A percentile compares a stretch with the other conserved stretches of the same genome.
phyloP scores from a whole-genome alignment of 2,329 filamentous ascomycete genomes.

The Chrysoporthe puriensis region DNA sequence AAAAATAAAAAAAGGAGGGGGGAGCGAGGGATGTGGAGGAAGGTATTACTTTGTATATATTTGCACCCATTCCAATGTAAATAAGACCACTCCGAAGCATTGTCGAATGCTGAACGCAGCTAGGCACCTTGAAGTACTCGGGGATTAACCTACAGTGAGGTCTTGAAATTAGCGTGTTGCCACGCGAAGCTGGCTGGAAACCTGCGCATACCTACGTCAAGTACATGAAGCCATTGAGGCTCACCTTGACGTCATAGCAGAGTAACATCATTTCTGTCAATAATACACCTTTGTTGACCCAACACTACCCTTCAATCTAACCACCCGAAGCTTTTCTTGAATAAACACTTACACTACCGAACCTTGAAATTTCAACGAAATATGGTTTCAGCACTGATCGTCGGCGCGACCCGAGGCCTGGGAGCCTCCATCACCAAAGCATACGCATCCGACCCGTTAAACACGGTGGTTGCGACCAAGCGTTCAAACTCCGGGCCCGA shows the following conservation, averaged over 20 bases:
- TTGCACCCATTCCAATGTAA: background rate
- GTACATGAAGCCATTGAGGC: background rate
- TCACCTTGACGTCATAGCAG: constrained; percentile 24
- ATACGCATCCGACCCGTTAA: constrained; percentile 54
- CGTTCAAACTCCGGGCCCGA: constrained; percentile 42
- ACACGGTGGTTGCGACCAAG: constrained; percentile 58
- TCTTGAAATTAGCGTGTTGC: background rate
- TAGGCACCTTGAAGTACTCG: background rate
- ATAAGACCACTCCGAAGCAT: background rate
- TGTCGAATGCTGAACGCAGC: background rate
- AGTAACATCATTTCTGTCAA: constrained; percentile 18
- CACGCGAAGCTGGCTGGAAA: background rate
- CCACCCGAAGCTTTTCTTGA: background rate
- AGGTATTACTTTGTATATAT: background rate
- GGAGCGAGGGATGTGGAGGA: background rate
- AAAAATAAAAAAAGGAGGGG: background rate
- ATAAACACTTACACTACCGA: background rate
- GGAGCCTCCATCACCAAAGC: constrained; percentile 63
- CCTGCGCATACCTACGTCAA: too few species aligned
- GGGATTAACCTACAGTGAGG: background rate
- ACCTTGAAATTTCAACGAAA: constrained; percentile 5
- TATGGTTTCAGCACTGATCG: constrained; percentile 60
- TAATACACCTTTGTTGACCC: background rate
- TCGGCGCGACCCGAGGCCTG: constrained; percentile 71
- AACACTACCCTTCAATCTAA: background rate